Percentiles rank a stretch among this genome's conserved stretches.
Conservation (phyloP, 2,329 filamentous ascomycete genomes). For the Mycosphaerella arachidis region DNA sequence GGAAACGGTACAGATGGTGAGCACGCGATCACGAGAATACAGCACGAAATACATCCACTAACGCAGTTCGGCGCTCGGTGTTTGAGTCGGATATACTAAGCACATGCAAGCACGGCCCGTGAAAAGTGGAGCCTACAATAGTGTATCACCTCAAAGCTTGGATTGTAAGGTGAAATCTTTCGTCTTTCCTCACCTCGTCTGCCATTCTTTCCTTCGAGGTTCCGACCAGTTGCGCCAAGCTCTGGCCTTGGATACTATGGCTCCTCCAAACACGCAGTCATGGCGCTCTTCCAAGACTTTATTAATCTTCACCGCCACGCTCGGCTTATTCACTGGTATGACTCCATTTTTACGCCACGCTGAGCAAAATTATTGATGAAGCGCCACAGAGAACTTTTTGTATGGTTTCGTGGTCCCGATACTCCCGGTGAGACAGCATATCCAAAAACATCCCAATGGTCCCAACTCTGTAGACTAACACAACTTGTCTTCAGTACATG, state of each 20-base stretch:
- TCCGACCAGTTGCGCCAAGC: neutral
- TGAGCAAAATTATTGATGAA: neutral
- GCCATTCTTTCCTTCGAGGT: neutral
- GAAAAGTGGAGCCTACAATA: neutral
- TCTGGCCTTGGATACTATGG: neutral
- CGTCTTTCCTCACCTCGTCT: neutral
- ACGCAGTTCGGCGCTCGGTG: constrained; percentile 33
- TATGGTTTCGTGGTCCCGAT: constrained; percentile 20
- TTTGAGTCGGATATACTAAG: neutral
- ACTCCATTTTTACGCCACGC: neutral
- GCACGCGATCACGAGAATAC: neutral
- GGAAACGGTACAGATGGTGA: neutral
- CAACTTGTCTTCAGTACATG: constrained; percentile 7
- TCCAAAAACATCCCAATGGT: too few relatives aligned
- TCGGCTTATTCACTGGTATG: constrained; percentile 19
- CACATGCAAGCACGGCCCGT: neutral
- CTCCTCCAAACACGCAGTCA: neutral
- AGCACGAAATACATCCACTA: neutral
- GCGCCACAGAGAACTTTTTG: constrained; percentile 16
- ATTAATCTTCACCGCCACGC: constrained; percentile 15
- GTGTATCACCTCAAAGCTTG: neutral
- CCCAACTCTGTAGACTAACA: too few relatives aligned
- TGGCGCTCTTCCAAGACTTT: constrained; percentile 17
- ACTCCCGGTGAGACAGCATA: neutral
- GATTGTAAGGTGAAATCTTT: neutral